phyloP scores from a whole-genome alignment of 495 filamentous ascomycete species.

The Penicillium ochrochloron region DNA sequence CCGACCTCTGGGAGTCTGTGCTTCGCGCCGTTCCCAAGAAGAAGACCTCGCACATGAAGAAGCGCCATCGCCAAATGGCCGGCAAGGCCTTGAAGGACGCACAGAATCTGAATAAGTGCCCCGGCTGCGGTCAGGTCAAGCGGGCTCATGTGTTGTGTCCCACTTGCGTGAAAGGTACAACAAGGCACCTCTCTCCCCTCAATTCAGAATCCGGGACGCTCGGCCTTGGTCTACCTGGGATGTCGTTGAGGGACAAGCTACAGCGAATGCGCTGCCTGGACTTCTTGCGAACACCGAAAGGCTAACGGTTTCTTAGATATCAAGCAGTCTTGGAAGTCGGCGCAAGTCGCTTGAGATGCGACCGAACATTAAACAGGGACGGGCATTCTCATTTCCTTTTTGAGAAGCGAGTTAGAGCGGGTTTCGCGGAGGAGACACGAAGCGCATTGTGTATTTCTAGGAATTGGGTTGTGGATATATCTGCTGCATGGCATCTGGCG shows the following conservation, averaged over 20 bases:
- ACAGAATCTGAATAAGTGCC: slow-evolving; percentile 80
- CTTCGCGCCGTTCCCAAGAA: slow-evolving; percentile 96
- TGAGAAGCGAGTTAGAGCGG: background rate
- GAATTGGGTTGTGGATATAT: slow-evolving; percentile 40
- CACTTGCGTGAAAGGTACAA: slow-evolving; percentile 73
- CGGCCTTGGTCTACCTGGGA: background rate
- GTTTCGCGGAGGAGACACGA: background rate
- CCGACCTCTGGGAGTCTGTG: slow-evolving; percentile 87
- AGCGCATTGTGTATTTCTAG: slow-evolving; percentile 34
- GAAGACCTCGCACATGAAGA: slow-evolving; percentile 97
- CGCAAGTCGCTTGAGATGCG: slow-evolving; percentile 26
- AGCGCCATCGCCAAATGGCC: slow-evolving; percentile 87
- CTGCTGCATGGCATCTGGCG: slow-evolving; percentile 51
- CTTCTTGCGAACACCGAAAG: slow-evolving; percentile 6
- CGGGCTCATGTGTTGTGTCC: slow-evolving; percentile 86
- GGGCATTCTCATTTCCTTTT: background rate
- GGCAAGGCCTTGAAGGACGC: slow-evolving; percentile 94
- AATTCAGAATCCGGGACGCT: background rate
- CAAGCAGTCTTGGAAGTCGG: slow-evolving; percentile 35
- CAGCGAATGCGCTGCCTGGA: background rate
- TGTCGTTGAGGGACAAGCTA: background rate
- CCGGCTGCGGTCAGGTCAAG: slow-evolving; percentile 85
- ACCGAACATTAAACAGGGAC: slow-evolving; percentile 6
- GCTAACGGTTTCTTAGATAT: slow-evolving; percentile 31
- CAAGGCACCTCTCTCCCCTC: background rate